phyloP scores from a whole-genome alignment of 2,329 filamentous ascomycete genomes.

The Keithomyces neogunnii region DNA sequence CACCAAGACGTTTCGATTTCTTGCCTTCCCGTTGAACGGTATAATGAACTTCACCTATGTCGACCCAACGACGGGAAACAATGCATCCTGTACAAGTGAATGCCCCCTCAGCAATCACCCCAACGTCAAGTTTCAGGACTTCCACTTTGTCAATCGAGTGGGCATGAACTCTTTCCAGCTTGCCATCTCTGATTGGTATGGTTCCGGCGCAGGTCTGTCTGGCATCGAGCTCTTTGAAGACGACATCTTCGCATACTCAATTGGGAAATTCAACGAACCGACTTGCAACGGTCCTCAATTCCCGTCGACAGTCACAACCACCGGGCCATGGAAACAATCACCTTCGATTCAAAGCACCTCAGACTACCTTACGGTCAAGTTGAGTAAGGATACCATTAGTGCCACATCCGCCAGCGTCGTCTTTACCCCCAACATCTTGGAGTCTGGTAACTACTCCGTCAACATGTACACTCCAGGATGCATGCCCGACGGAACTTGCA shows the following conservation, averaged over 20 bases:
- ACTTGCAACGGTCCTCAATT: conserved; percentile 56
- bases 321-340: conserved; percentile 66
- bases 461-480: conserved; percentile 92
- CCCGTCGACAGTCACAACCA: conserved; percentile 57
- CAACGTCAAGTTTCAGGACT: conserved; percentile 69
- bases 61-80: conserved; percentile 61
- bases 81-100: conserved; percentile 65
- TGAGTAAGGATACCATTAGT: conserved; percentile 46
- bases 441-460: conserved; percentile 87
- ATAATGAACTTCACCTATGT: conserved; percentile 95
- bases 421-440: conserved; percentile 75
- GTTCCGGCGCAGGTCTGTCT: conserved; percentile 71
- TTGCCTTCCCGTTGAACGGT: conserved; percentile 75
- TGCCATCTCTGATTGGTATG: conserved; percentile 82
- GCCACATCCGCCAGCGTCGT: conserved; percentile 59
- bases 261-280: conserved; percentile 84
- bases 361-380: conserved; percentile 64
- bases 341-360: conserved; percentile 62
- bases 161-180: conserved; percentile 84
- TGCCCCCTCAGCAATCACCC: conserved; percentile 75
- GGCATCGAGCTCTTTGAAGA: conserved; percentile 84
- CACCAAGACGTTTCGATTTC: conserved; percentile 81
- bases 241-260: conserved; percentile 76
- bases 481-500: conserved; percentile 67
- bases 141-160: conserved; percentile 78